phyloP scores from a whole-genome alignment of 2,329 filamentous ascomycete genomes.

The Aspergillus unguis region DNA sequence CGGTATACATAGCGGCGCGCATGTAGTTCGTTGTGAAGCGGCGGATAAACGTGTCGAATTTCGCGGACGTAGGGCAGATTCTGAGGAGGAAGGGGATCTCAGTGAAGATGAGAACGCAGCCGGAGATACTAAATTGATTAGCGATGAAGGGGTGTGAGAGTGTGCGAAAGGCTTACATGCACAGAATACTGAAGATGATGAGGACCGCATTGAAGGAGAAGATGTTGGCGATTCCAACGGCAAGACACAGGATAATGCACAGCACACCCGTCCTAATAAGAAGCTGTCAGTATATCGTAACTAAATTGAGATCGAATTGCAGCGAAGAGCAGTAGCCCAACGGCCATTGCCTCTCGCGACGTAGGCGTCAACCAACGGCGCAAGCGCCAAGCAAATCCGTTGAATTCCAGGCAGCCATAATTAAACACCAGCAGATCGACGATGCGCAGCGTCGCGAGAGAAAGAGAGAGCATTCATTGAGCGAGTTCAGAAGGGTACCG shows the following conservation, averaged over 20 bases:
- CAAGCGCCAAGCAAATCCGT: constrained; percentile 19
- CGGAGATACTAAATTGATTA: constrained; percentile 60
- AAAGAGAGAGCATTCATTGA: not conserved
- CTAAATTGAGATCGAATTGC: not conserved
- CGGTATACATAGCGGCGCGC: constrained; percentile 80
- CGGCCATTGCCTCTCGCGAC: too few species aligned
- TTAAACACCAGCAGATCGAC: constrained; percentile 9
- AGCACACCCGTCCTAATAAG: constrained; percentile 49
- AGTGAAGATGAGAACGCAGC: constrained; percentile 75
- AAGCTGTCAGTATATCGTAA: constrained; percentile 15
- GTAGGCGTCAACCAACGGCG: not conserved
- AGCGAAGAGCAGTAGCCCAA: not conserved
- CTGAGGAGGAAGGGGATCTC: constrained; percentile 92
- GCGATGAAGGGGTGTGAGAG: constrained; percentile 3
- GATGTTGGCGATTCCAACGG: constrained; percentile 66
- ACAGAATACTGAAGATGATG: constrained; percentile 59
- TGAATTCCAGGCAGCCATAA: constrained; percentile 22
- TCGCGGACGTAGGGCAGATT: constrained; percentile 91
- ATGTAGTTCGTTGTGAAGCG: constrained; percentile 95
- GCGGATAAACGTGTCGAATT: constrained; percentile 86
- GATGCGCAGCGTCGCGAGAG: not conserved
- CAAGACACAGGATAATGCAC: constrained; percentile 63
- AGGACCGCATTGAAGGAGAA: constrained; percentile 57
- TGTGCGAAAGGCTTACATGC: constrained; percentile 47
- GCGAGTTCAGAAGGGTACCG: constrained; percentile 30